These are phyloP conservation scores for Fragaria iinumae DNA, from an alignment of 306 rosid species.

Conservation along the genomic window DNA sequence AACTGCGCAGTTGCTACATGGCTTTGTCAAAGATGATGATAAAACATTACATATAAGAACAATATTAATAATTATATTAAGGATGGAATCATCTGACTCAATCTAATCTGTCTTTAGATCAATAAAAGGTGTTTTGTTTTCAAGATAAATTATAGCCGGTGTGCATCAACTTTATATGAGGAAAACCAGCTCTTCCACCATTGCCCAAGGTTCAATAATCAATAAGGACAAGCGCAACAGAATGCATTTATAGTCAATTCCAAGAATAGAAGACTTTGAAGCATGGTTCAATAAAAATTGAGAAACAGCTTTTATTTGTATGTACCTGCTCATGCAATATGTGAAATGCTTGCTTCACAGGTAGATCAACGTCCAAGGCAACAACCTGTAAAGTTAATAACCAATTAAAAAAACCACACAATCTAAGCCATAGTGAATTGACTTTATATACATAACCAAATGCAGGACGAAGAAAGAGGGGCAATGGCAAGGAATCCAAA, in stretches of 20 bases:
- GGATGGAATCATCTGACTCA: background rate
- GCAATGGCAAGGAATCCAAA: constrained; percentile 53
- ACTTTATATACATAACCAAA: constrained; percentile 13
- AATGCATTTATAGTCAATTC: background rate
- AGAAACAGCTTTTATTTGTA: constrained; percentile 3
- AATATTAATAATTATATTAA: constrained; percentile 8
- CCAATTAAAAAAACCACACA: constrained; percentile 18
- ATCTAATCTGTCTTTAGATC: background rate
- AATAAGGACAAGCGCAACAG: background rate
- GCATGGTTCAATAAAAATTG: constrained; percentile 9
- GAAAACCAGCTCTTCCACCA: background rate
- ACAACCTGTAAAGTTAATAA: constrained; percentile 62
- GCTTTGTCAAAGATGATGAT: background rate
- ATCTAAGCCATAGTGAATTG: constrained; percentile 10
- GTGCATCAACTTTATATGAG: background rate
- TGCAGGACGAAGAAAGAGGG: constrained; percentile 16
- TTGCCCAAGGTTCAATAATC: background rate
- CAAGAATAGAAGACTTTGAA: background rate
- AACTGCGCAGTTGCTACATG: background rate
- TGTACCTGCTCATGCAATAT: constrained; percentile 91
- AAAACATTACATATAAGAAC: background rate
- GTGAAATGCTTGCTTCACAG: constrained; percentile 98
- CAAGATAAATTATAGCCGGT: background rate
- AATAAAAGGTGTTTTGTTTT: background rate
- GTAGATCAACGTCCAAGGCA: constrained; percentile 81